Base-by-base conservation (phyloP, 2,329 filamentous ascomycete species). In the Rhinocladiella similis region DNA sequence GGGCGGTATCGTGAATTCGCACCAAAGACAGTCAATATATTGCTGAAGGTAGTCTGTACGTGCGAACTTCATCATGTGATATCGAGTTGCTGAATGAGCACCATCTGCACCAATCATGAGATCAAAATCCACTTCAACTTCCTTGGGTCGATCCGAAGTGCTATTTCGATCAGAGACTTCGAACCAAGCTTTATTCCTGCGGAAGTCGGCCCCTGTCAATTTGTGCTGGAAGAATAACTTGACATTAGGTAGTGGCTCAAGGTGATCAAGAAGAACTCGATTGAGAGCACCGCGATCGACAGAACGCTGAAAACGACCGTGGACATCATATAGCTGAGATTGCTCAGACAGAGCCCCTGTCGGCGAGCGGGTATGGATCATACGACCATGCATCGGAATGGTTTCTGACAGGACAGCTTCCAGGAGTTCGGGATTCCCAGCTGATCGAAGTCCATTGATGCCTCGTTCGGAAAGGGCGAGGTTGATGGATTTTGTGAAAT, bases 401-500 rank as follows among this genome's bases (percentile, higher is more conserved):
- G 92, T 93, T 50, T 87, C 84, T 1, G 77, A 77, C 66, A 96
- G 80, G 29, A 97, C 84, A 65, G 85, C 80, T 12, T 92, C 81
- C 29, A 96, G 77, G 35, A 97, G 81, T 2, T 79, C 81, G 2
- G 83, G 75, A 29, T 86, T 82, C 22, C 84, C 83, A 1, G 89
- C 84, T 65, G 89, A 79, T 50, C 83, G 83, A 74, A 99, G 87
- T 19, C 93, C 90, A 71, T 94, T 89, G 71, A 97, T 92, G 29
- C 94, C 94, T 56, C 94, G 86, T 71, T 97, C 92, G 0, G 94
- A 97, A 1, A 99, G 80, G 19, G 94, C 93, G 53, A 99, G 77
- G 69, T 99, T 99, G 78, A 99, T 99, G n/a, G 94, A 97, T 72
- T 91, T 96, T 59, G 92, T 96, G 70, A 97, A 97, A 73, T 97